Conservation (phyloP, 148 eudicot genomes). For the Vaccinium myrtillus region DNA sequence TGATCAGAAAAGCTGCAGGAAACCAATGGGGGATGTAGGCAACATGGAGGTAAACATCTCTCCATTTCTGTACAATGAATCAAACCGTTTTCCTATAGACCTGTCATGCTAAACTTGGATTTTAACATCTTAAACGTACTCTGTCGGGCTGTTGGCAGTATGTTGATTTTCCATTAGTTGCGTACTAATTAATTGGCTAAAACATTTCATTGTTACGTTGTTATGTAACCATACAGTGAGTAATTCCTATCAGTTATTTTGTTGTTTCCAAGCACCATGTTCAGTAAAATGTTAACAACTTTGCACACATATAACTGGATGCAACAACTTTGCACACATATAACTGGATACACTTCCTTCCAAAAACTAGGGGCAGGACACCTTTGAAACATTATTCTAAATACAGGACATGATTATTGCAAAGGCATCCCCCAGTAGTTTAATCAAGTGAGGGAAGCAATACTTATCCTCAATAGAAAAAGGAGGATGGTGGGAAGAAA, state of each 20-base stretch:
- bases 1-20: constrained; percentile 44
- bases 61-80: background rate
- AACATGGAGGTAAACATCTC: constrained; percentile 61
- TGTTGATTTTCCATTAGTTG: background rate
- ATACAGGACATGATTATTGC: background rate
- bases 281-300: background rate
- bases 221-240: background rate
- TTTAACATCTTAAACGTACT: background rate
- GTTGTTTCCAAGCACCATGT: background rate
- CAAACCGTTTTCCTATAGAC: background rate
- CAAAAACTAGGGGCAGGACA: background rate
- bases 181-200: background rate
- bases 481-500: background rate
- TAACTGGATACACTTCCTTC: background rate
- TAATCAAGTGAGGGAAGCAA: background rate
- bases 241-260: background rate
- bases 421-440: background rate
- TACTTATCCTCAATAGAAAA: background rate
- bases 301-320: background rate
- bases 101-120: background rate
- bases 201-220: background rate
- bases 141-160: background rate
- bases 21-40: constrained; percentile 72
- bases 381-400: background rate
- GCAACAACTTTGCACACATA: background rate